phyloP scores from a whole-genome alignment of 805 yeast species.

The Metschnikowia rubicola region DNA sequence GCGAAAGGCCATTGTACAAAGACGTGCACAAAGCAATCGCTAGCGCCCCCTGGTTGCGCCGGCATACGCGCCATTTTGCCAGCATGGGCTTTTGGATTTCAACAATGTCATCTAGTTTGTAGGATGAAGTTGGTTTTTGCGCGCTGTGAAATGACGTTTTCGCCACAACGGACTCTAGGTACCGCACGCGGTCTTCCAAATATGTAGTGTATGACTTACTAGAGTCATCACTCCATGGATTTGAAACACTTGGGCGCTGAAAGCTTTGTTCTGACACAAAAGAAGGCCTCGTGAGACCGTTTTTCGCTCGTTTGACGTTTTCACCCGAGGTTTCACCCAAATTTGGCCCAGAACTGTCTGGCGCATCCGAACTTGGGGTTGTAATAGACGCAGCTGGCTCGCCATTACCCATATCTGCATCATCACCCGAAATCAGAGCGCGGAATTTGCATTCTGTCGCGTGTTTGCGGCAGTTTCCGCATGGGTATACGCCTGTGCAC shows the following conservation, averaged over 20 bases:
- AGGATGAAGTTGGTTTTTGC: neutral
- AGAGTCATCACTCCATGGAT: too few species aligned
- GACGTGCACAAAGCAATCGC: slow-evolving; percentile 32
- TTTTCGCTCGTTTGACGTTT: neutral
- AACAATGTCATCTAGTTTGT: slow-evolving; percentile 15
- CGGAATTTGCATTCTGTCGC: slow-evolving; percentile 32
- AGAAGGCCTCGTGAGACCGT: neutral
- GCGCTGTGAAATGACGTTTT: neutral
- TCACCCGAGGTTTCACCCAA: neutral
- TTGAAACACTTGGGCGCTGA: too few species aligned
- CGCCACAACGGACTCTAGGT: slow-evolving; percentile 28
- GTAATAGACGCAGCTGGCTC: neutral
- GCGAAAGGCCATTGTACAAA: slow-evolving; percentile 30
- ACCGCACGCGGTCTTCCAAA: slow-evolving; percentile 39
- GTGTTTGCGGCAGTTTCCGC: slow-evolving; percentile 43
- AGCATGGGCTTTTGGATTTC: slow-evolving; percentile 18
- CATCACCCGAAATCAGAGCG: neutral
- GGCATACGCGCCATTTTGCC: slow-evolving; percentile 46
- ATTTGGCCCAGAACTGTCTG: neutral
- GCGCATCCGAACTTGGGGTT: neutral
- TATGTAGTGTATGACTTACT: slow-evolving; percentile 11
- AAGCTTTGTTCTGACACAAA: too few species aligned
- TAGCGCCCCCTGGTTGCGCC: slow-evolving; percentile 44
- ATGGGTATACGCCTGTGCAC: slow-evolving; percentile 54
- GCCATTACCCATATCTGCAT: neutral